These are phyloP conservation scores for Brettanomyces nanus DNA, from an alignment of 805 yeast species.

Conservation along the genomic window DNA sequence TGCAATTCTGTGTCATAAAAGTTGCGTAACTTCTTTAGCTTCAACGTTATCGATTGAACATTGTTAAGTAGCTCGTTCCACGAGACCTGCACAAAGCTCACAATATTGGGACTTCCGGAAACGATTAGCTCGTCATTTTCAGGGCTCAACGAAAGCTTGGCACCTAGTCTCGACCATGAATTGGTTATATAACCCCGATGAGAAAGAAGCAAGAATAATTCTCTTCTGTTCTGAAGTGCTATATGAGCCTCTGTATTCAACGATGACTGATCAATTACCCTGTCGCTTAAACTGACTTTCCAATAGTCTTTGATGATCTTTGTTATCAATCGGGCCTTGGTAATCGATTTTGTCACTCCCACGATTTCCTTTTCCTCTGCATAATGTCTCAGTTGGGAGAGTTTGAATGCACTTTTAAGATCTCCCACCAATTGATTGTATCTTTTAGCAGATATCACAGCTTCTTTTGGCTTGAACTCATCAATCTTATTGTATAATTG, in stretches of 20 bases:
- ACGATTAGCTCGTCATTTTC: slow-evolving; percentile 21
- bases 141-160: slow-evolving; percentile 21
- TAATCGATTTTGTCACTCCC: slow-evolving; percentile 6
- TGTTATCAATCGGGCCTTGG: slow-evolving; percentile 16
- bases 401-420: slow-evolving; percentile 14
- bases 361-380: slow-evolving; percentile 7
- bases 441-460: slow-evolving; percentile 13
- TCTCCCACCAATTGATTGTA: slow-evolving; percentile 15
- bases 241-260: slow-evolving; percentile 17
- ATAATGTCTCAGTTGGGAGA: slow-evolving; percentile 19
- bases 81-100: slow-evolving; percentile 26
- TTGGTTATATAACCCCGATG: slow-evolving; percentile 24
- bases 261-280: slow-evolving; percentile 10
- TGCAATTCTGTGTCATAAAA: slow-evolving; percentile 13
- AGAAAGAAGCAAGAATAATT: slow-evolving; percentile 25
- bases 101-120: slow-evolving; percentile 20
- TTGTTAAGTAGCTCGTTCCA: slow-evolving; percentile 26
- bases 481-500: slow-evolving; percentile 21
- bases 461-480: slow-evolving; percentile 18
- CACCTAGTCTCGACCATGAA: slow-evolving; percentile 30
- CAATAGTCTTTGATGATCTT: slow-evolving; percentile 19
- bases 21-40: slow-evolving; percentile 11
- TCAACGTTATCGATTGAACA: slow-evolving; percentile 15
- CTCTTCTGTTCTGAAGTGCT: slow-evolving; percentile 21
- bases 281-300: slow-evolving; percentile 16